Evolutionary conservation across 139 green algal species (phyloP).

Genomic region (Chlamydomonas eustigma): DNA sequence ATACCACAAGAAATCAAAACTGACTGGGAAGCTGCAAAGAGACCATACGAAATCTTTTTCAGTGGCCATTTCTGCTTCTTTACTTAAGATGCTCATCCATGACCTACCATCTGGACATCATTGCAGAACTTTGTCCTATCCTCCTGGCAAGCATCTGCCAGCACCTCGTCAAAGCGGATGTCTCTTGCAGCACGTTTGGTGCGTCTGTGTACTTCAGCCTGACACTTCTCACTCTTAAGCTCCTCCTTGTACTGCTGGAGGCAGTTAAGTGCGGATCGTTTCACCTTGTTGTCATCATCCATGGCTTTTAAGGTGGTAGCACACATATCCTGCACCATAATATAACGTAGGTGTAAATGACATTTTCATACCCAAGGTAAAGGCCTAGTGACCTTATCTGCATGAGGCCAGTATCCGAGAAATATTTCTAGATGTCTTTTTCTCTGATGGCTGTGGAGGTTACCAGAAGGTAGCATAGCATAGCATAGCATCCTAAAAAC

Average conservation of each 20-base stretch:
- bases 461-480: too few relatives aligned
- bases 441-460: too few relatives aligned
- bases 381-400: too few relatives aligned
- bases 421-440: too few relatives aligned
- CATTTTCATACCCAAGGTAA: too few relatives aligned
- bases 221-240: constrained; percentile 44
- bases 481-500: too few relatives aligned
- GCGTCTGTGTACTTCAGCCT: constrained; percentile 40
- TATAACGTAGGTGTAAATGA: background rate
- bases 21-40: too few relatives aligned
- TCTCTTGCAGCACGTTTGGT: constrained; percentile 57
- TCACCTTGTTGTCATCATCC: constrained; percentile 41
- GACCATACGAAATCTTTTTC: too few relatives aligned
- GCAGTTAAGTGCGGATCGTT: constrained; percentile 34
- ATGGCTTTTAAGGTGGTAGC: constrained; percentile 36
- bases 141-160: constrained; percentile 63
- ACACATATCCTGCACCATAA: constrained; percentile 32
- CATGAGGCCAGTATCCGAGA: too few relatives aligned
- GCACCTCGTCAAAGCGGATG: constrained; percentile 80
- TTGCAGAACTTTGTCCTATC: constrained; percentile 55
- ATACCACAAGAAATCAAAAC: too few relatives aligned
- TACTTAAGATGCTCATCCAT: background rate
- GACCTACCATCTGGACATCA: constrained; percentile 50
- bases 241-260: constrained; percentile 53
- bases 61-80: too few relatives aligned